phyloP scores from a whole-genome alignment of 1,284 basidiomycete species.

The Hortiboletus rubellus region DNA sequence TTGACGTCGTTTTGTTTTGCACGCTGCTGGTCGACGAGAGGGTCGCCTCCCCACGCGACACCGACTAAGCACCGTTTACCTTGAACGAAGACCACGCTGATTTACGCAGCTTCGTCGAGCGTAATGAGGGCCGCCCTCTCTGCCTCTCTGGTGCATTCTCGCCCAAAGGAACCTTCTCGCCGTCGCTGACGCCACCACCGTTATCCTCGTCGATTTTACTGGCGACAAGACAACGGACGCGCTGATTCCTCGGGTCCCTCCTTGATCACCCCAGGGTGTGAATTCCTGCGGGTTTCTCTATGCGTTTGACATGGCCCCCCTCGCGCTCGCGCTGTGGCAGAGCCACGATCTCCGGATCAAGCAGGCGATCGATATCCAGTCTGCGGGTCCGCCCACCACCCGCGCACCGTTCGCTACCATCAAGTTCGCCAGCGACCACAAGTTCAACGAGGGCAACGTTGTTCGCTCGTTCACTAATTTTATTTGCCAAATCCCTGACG shows the following conservation, averaged over 20 bases:
- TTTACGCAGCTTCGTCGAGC: slow-evolving; percentile 28
- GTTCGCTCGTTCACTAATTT: slow-evolving; percentile 40
- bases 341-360: slow-evolving; percentile 38
- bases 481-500: slow-evolving; percentile 30
- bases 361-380: slow-evolving; percentile 58
- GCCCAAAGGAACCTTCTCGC: slow-evolving; percentile 26
- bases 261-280: slow-evolving; percentile 17
- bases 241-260: slow-evolving; percentile 22
- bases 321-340: slow-evolving; percentile 39
- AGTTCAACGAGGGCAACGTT: slow-evolving; percentile 44
- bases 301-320: slow-evolving; percentile 43
- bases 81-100: slow-evolving; percentile 35
- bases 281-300: slow-evolving; percentile 38
- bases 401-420: slow-evolving; percentile 48
- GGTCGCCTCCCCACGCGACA: slow-evolving; percentile 94
- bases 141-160: slow-evolving; percentile 30
- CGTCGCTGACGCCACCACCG: slow-evolving; percentile 29
- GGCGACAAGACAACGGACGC: slow-evolving; percentile 37
- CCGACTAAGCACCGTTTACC: slow-evolving; percentile 99
- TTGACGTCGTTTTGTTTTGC: slow-evolving; percentile 23
- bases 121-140: slow-evolving; percentile 35
- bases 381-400: slow-evolving; percentile 35
- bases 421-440: slow-evolving; percentile 38
- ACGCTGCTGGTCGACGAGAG: slow-evolving; percentile 68
- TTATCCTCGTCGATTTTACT: slow-evolving; percentile 30